Evolutionary conservation across 2,329 filamentous ascomycete species (phyloP), one percentile per base, ranked within the genome.

Genomic region (Nothophoma quercina): DNA sequence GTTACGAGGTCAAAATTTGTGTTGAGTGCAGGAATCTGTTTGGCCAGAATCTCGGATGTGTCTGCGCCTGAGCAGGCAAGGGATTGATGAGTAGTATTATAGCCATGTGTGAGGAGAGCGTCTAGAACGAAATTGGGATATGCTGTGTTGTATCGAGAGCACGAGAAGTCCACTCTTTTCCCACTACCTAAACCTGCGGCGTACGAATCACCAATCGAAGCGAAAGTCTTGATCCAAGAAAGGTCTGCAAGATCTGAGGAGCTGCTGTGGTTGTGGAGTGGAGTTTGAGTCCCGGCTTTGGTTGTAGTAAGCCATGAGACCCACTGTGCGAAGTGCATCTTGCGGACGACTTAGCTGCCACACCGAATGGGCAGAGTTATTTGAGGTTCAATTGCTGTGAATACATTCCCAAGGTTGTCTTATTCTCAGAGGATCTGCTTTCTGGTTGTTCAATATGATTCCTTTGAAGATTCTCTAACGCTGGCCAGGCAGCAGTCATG

Each of bases 141-240:
- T 2, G 66, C 67, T 6, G 51, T 38, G 2, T 58, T 48, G 35
- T 73, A 71, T 5, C 69, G 60, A 7, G 63, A 67, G 47, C 70
- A 72, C 2, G 45, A 51, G 48, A 60, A 70, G 50, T 71, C 65
- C 5, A 69, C 43, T 12, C 65, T 60, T 12, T 46, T 26, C 15
- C 69, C 68, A 12, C 63, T 59, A 13, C 69, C 68, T 2, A 72
- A 40, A 13, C 69, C 70, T 16, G 70, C 62, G 12, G 67, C 58
- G 51, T 71, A 72, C 0, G 67, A 71, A 44, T 72, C 69, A 34
- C 68, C 68, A 10, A 72, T 63, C 1, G 68, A 69, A 7, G 65
- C 67, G 35, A 67, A 64, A 5, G 29, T 65, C 7, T 51, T 51
- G 25, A 71, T 60, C 64, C 63, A 69, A 15, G 63, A 49, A 23